Evolutionary conservation across 1,139 yeast genomes (phyloP).

Genomic region (Blastobotrys apis): DNA sequence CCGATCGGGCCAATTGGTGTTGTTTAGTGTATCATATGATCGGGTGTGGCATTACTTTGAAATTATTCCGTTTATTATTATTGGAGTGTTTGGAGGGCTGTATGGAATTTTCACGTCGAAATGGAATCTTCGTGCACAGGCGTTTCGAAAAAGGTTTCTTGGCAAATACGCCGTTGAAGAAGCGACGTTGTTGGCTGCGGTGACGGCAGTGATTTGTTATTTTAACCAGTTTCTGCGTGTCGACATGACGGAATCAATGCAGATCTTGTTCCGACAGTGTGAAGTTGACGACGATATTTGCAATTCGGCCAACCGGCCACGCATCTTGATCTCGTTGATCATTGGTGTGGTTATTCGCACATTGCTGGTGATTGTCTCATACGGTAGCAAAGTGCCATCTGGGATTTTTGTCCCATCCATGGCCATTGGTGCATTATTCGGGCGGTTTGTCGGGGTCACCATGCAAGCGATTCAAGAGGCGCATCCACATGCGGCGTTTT

Average conservation of each 20-base stretch:
- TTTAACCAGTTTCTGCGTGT: constrained; percentile 73
- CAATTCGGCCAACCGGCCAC: constrained; percentile 23
- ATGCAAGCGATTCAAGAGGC: constrained; percentile 53
- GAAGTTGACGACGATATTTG: constrained; percentile 37
- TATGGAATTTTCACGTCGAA: constrained; percentile 82
- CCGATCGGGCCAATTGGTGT: constrained; percentile 87
- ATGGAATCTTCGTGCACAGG: constrained; percentile 71
- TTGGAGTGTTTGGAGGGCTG: constrained; percentile 89
- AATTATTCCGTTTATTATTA: constrained; percentile 66
- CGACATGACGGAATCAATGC: constrained; percentile 97
- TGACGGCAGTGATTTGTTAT: constrained; percentile 76
- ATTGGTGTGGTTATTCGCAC: constrained; percentile 73
- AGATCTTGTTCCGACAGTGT: constrained; percentile 82
- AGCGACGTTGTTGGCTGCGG: constrained; percentile 57
- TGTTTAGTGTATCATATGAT: constrained; percentile 84
- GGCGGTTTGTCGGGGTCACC: constrained; percentile 72
- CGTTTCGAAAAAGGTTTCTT: constrained; percentile 70
- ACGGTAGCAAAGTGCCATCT: constrained; percentile 91
- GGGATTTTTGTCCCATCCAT: constrained; percentile 95
- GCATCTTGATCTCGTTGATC: constrained; percentile 47
- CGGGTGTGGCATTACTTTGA: constrained; percentile 86
- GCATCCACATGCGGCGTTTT: constrained; percentile 43
- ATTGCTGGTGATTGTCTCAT: constrained; percentile 70
- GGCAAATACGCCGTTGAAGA: constrained; percentile 60
- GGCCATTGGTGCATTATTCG: constrained; percentile 96